Conservation (phyloP, 108 stramenopile species). For the Seminavis robusta region DNA sequence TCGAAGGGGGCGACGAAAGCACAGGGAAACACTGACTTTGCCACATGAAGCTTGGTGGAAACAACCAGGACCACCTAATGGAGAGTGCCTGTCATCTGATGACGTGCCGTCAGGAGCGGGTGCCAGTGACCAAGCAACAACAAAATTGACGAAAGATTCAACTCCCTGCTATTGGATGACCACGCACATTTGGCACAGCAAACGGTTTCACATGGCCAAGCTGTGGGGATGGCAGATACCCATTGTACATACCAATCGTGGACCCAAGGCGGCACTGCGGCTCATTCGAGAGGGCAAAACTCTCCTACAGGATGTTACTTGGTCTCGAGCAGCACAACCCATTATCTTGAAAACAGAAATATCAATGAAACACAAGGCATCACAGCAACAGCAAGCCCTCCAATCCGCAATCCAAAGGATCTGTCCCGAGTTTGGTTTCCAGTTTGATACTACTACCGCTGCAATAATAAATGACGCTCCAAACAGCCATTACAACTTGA, state of each 20-base stretch:
- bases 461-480: too few species aligned
- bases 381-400: too few species aligned
- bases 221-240: constrained; percentile 71
- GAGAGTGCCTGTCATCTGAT: too few species aligned
- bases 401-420: too few species aligned
- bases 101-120: constrained; percentile 1
- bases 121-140: constrained; percentile 4
- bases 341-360: too few species aligned
- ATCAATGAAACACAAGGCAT: too few species aligned
- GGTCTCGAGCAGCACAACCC: too few species aligned
- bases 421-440: too few species aligned
- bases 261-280: constrained; percentile 64
- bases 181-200: constrained; percentile 82
- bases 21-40: neutral
- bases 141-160: neutral
- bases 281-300: constrained; percentile 21
- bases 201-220: constrained; percentile 72
- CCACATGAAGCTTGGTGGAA: neutral
- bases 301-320: constrained; percentile 64
- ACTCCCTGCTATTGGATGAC: constrained; percentile 51
- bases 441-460: too few species aligned
- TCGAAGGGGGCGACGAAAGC: neutral
- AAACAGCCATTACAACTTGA: too few species aligned
- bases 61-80: neutral
- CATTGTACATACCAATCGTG: constrained; percentile 68